Evolutionary conservation across 1,284 basidiomycete genomes (phyloP), one percentile per base, ranked within the genome.

Genomic region (Ganoderma boninense): DNA sequence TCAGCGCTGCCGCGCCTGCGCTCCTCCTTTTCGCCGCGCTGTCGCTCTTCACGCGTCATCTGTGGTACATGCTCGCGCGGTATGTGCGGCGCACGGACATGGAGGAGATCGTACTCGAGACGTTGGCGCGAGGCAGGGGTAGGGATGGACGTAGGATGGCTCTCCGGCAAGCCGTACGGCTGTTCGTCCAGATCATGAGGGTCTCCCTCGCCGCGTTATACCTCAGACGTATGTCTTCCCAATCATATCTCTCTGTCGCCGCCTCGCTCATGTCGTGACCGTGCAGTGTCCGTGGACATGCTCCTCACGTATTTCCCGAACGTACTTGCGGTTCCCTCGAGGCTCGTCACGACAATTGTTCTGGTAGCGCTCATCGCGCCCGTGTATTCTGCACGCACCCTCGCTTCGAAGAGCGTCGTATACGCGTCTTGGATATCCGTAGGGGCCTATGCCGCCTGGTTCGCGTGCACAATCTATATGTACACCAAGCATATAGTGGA

Each of bases 51-150:
- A 84, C 89, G 46, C 84, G 90, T 57, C 91, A 92, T 74, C 82
- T 94, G 63, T 92, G 90, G 89, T 92, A 91, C 80, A 87, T 93
- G 84, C 85, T 94, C 16, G 87, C 89, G 60, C 86, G 90, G 49
- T 92, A 94, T 77, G 82, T 91, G 61, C 86, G 87, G 72, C 86
- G 88, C 77, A 84, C 86, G 42, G 89, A 92, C 69, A 77, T 90
- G 54, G 89, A 91, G 77, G 90, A 92, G 69, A 83, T 93, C 40
- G 77, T 93, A 63, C 76, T 89, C 18, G 86, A 91, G 75, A 83
- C 87, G 2, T 87, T 93, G 76, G 87, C 89, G n/a, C 83, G 85
- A 67, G 86, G 87, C 43, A 81, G 84, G 75, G 84, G 84, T 20
- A 87, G 84, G 77, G 86, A 86, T 75, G 77, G 78, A 32, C 81